Conservation (phyloP, 2,329 filamentous ascomycete species). For the Fusarium luffae region DNA sequence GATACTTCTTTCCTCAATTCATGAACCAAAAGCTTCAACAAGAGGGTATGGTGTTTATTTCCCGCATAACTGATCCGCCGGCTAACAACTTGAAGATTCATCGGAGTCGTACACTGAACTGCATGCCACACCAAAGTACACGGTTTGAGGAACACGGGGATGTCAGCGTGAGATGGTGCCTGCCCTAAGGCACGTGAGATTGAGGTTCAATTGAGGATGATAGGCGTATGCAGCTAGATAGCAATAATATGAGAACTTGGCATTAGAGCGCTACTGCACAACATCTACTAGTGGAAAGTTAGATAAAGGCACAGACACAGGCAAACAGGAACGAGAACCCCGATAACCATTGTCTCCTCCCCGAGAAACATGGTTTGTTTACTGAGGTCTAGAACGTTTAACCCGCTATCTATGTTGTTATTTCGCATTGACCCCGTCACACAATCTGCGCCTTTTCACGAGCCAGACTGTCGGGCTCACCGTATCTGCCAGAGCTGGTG, state of each 20-base stretch:
- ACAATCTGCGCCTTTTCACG: neutral
- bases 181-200: neutral
- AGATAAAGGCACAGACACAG: neutral
- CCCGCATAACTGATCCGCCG: accelerated
- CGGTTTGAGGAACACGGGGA: neutral
- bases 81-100: neutral
- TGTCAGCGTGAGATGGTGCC: neutral
- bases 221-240: neutral
- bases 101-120: conserved; percentile 1
- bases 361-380: no score
- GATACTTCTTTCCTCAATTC: neutral
- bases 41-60: neutral
- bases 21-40: neutral
- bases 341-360: neutral
- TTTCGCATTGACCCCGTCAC: neutral
- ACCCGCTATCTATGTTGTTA: neutral
- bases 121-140: neutral
- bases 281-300: neutral
- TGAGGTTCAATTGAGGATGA: neutral
- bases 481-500: no score
- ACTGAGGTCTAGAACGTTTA: neutral
- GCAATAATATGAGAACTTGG: neutral
- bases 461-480: neutral
- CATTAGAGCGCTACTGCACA: neutral
- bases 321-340: neutral